Evolutionary conservation across 1,284 basidiomycete species (phyloP), one percentile per base, ranked within the genome.

Genomic region (Phellinidium pouzarii): DNA sequence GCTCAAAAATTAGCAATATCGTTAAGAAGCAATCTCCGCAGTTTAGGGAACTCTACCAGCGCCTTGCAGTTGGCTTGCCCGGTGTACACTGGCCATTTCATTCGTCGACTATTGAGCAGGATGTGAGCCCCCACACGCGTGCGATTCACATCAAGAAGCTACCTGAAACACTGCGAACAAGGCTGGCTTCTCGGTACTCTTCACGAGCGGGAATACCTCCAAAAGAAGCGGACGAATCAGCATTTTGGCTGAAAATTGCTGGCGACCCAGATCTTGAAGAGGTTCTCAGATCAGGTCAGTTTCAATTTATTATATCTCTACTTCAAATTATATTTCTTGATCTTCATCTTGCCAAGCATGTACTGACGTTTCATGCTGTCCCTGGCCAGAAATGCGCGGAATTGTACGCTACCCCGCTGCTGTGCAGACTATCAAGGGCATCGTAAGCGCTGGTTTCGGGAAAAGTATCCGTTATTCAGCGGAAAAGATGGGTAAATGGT

Each of bases 1-100:
- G 92, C 22, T 77, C 81, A 58, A 99, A 99, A 71, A 86, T 98
- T n/a, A 72, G 74, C 48, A 98, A 98, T 68, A 96, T 98, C 60
- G 94, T 97, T 23, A 71, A 77, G 55, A 84, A 82, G 49, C 91
- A 96, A 69, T 74, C 79, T 20, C 77, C 78, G 4, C 91, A 93
- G 64, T 98, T 99, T 71, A 79, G 84, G 56, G 82, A 88, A 61
- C 71, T 98, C 59, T 99, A 98, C 70, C 82, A 84, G 60, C 79
- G 87, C 19, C 74, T 93, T 3, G 80, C 86, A 4, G 76, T 78
- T n/a, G 87, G 84, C 1, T 68, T 91, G 3, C 84, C 87, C 17
- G 87, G 87, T 11, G 80, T 90, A 14, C 75, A 82, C 62, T 91
- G 87, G 87, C 71, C 72, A 2, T 61, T 66, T 11, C 23, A 29